Evolutionary conservation across 495 filamentous ascomycete species (phyloP).

Genomic region (Penicillium paradoxum): DNA sequence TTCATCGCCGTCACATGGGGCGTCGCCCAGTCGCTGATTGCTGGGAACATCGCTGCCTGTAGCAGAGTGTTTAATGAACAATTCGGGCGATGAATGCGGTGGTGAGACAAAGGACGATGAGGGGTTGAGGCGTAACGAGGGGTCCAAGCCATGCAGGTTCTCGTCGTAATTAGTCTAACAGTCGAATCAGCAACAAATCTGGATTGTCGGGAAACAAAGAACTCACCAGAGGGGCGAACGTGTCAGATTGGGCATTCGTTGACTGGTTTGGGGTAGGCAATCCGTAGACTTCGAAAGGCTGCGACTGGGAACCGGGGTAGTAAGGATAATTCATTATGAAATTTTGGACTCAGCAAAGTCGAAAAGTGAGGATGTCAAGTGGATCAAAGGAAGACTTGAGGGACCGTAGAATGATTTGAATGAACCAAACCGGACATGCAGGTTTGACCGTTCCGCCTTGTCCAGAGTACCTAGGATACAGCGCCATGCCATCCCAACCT

Average conservation of each 20-base stretch:
- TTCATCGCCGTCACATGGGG: constrained; percentile 34
- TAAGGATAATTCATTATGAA: constrained; percentile 40
- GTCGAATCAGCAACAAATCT: background rate
- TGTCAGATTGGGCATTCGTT: constrained; percentile 17
- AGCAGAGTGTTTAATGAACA: constrained; percentile 37
- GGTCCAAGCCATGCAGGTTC: constrained; percentile 38
- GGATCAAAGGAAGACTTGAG: background rate
- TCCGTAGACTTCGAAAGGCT: constrained; percentile 36
- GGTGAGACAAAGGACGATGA: constrained; percentile 30
- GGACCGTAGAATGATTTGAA: background rate
- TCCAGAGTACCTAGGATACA: background rate
- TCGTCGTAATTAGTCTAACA: constrained; percentile 24
- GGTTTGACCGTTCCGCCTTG: background rate
- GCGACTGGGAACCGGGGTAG: constrained; percentile 28
- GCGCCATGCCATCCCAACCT: too few species aligned
- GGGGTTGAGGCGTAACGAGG: constrained; percentile 31
- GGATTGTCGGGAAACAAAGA: background rate
- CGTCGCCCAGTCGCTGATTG: constrained; percentile 14
- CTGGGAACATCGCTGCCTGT: constrained; percentile 27
- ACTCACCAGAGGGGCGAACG: constrained; percentile 3
- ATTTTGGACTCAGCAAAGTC: background rate
- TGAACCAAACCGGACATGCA: background rate
- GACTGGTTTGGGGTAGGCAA: constrained; percentile 36
- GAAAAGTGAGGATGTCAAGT: background rate
- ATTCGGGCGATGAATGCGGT: constrained; percentile 45